These are phyloP conservation scores for Rhizopogon roseolus DNA, from an alignment of 768 basidiomycete species.

Conservation along the genomic window DNA sequence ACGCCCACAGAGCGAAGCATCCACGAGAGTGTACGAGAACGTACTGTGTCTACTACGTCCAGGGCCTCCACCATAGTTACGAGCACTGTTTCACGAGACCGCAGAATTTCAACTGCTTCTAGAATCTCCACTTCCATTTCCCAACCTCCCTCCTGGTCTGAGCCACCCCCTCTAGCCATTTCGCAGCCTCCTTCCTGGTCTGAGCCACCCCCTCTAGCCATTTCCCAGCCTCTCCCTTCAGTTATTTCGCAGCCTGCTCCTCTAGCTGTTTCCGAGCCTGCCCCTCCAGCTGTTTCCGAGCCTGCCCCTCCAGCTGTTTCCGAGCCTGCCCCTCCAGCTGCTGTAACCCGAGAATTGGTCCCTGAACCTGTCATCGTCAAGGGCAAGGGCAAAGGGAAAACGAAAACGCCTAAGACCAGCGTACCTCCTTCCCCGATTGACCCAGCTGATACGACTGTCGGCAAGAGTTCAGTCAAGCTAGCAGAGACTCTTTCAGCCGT, in stretches of 20 bases:
- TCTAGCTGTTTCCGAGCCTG: neutral
- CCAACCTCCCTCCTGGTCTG: slow-evolving; percentile 14
- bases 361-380: slow-evolving; percentile 9
- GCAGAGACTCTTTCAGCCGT: slow-evolving; percentile 40
- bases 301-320: neutral
- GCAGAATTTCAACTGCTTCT: slow-evolving; percentile 19
- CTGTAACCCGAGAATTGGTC: slow-evolving; percentile 7
- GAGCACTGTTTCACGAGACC: slow-evolving; percentile 19
- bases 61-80: slow-evolving; percentile 16
- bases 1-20: slow-evolving; percentile 5
- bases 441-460: slow-evolving; percentile 30
- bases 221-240: slow-evolving; percentile 12
- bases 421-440: slow-evolving; percentile 26
- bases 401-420: slow-evolving; percentile 15
- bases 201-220: neutral
- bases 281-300: neutral
- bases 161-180: neutral
- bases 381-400: slow-evolving; percentile 17
- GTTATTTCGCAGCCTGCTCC: neutral
- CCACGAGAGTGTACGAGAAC: slow-evolving; percentile 22
- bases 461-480: slow-evolving; percentile 34
- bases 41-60: slow-evolving; percentile 20
- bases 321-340: neutral
- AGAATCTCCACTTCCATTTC: slow-evolving; percentile 37
- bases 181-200: neutral